Conservation (phyloP, 352 stramenopile species). For the Globisporangium nagaii region DNA sequence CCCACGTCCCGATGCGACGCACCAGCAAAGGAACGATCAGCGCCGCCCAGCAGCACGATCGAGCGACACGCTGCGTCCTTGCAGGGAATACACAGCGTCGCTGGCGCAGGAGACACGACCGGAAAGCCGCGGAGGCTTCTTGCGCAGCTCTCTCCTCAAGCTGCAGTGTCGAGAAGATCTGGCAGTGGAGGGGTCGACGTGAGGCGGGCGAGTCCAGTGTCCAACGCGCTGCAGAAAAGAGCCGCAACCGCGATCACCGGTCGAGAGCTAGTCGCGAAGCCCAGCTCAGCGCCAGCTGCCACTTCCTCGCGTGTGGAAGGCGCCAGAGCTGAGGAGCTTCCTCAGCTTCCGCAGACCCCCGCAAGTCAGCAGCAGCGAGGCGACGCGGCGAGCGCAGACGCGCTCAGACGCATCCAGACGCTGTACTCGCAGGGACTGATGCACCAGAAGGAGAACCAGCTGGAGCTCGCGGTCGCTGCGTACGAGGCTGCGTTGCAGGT, state of each 20-base stretch:
- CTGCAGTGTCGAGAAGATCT: too few species aligned
- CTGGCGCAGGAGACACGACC: background rate
- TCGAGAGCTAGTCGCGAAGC: background rate
- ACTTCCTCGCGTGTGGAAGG: too few species aligned
- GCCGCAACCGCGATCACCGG: background rate
- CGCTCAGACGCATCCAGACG: constrained; percentile 31
- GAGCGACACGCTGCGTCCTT: background rate
- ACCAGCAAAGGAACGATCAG: background rate
- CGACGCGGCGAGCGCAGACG: background rate
- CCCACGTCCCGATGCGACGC: background rate
- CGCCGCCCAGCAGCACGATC: background rate
- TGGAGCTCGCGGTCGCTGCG: constrained; percentile 36
- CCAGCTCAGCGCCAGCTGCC: background rate
- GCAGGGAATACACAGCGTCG: background rate
- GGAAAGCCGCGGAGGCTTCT: background rate
- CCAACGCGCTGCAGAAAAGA: background rate
- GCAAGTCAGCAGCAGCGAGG: background rate
- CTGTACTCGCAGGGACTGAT: constrained; percentile 59
- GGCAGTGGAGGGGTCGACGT: too few species aligned
- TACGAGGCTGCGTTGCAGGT: constrained; percentile 49
- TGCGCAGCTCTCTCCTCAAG: background rate
- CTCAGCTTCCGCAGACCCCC: background rate
- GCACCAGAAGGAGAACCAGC: constrained; percentile 44
- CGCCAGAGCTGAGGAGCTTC: too few species aligned
- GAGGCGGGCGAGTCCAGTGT: background rate